Conservation (phyloP, 148 eudicot genomes). For the Heliosperma pusillum region DNA sequence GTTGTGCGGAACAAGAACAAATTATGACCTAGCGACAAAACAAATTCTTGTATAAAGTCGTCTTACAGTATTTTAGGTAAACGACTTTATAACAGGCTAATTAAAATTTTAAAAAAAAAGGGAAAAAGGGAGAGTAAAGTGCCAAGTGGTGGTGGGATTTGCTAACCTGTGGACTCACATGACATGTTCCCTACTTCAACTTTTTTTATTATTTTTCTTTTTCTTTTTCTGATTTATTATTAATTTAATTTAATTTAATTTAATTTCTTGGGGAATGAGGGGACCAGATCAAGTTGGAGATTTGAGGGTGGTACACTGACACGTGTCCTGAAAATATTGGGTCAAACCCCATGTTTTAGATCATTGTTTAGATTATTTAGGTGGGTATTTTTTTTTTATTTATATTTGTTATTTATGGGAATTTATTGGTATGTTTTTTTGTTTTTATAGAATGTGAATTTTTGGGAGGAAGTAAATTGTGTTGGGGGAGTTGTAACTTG, state of each 20-base stretch:
- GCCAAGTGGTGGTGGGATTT: slow-evolving; percentile 26
- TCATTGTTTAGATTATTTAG: neutral
- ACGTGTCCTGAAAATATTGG: slow-evolving; percentile 24
- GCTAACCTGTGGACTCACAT: slow-evolving; percentile 39
- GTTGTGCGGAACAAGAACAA: slow-evolving; percentile 43
- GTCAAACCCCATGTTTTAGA: neutral
- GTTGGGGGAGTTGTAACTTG: neutral
- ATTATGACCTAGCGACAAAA: slow-evolving; percentile 29
- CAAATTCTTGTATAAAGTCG: neutral
- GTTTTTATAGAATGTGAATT: neutral
- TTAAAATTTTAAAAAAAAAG: neutral
- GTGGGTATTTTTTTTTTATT: slow-evolving; percentile 1
- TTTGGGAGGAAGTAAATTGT: slow-evolving; percentile 3
- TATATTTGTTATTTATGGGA: neutral
- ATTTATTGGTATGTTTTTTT: neutral
- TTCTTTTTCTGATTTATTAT: neutral
- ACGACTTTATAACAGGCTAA: slow-evolving; percentile 22
- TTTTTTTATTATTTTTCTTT: slow-evolving; percentile 18
- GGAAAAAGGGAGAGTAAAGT: neutral
- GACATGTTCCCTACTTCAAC: slow-evolving; percentile 36
- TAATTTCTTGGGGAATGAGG: slow-evolving; percentile 5
- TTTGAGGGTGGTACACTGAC: slow-evolving; percentile 16
- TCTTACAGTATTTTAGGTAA: neutral
- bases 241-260: neutral
- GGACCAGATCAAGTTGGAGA: slow-evolving; percentile 10